Evolutionary conservation across 495 filamentous ascomycete genomes (phyloP), one percentile per base, ranked within the genome.

Genomic region (Ramalina peruviana): DNA sequence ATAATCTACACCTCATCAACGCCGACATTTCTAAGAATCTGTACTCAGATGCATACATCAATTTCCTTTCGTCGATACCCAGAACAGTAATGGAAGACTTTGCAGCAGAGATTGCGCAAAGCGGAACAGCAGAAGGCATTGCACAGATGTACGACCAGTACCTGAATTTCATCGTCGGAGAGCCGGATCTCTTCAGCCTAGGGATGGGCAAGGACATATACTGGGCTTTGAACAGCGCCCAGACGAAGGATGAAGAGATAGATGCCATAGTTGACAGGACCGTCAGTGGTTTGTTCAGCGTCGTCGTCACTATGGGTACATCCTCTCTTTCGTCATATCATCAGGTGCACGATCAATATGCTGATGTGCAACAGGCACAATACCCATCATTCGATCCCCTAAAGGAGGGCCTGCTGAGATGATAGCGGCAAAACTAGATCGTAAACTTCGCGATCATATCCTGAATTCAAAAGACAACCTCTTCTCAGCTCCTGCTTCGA

Each of bases 401-500:
- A 90, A 86, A 61, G 86, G 85, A 26, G 89, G 88, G 50, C 88
- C 93, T 6, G 90, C 93, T 2, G 90, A 97, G 60, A 81, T 94
- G 72, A 90, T 99, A 55, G 81, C 89, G 16, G 85, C 83, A 17
- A 95, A 93, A 53, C 75, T 99, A 9, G 93, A 97, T 60, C 80
- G 92, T 17, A 99, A 94, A 62, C 78, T 99, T 21, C 83, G 93
- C 43, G 93, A 99, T 59, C 93, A 97, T 63, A 82, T 97, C 48
- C 74, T 99, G 48, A 95, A 96, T 64, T 95, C 92, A 13, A 94
- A 94, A 65, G 89, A 96, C 61, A 94, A 94, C 55, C 75, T 96
- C 12, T 96, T 96, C 65, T 85, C 81, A 0, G 66, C 65, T 40
- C 68, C 65, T 43, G 71, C 75, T 44, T 60, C 72, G 40, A 62